phyloP scores from a whole-genome alignment of 2,329 filamentous ascomycete genomes.

The Penicillium sp. region DNA sequence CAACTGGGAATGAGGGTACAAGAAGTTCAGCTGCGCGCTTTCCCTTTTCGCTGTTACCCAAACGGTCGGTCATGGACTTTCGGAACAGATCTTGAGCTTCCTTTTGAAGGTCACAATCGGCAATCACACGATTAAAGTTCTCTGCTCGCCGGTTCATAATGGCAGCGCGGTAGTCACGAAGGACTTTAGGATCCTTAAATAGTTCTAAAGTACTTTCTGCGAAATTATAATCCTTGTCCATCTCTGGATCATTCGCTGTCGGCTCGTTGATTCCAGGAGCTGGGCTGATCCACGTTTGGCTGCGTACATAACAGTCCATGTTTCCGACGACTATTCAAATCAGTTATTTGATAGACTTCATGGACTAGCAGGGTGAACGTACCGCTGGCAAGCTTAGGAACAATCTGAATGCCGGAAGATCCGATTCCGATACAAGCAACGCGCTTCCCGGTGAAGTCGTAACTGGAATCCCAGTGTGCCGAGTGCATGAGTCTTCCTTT shows the following conservation, averaged over 20 bases:
- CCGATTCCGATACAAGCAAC: slow-evolving; percentile 38
- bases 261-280: not conserved
- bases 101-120: not conserved
- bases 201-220: not conserved
- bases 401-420: slow-evolving; percentile 29
- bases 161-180: not conserved
- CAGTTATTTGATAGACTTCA: not conserved
- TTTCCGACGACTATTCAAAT: not conserved
- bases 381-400: not conserved
- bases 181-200: not conserved
- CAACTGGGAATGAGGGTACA: slow-evolving; percentile 23
- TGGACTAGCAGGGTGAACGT: not conserved
- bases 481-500: slow-evolving; percentile 38
- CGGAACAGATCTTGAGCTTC: not conserved
- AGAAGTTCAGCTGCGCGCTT: slow-evolving; percentile 14
- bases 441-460: slow-evolving; percentile 22
- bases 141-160: not conserved
- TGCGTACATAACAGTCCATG: slow-evolving; percentile 15
- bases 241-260: not conserved
- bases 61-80: slow-evolving; percentile 1
- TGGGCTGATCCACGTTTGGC: slow-evolving; percentile 3
- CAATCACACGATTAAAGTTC: not conserved
- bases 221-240: not conserved
- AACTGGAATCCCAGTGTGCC: slow-evolving; percentile 37
- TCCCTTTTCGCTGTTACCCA: not conserved